Percentiles rank a stretch among this genome's conserved stretches.
Evolutionary conservation across 352 stramenopile species (phyloP).

Genomic region (Pythium phragmiticola): DNA sequence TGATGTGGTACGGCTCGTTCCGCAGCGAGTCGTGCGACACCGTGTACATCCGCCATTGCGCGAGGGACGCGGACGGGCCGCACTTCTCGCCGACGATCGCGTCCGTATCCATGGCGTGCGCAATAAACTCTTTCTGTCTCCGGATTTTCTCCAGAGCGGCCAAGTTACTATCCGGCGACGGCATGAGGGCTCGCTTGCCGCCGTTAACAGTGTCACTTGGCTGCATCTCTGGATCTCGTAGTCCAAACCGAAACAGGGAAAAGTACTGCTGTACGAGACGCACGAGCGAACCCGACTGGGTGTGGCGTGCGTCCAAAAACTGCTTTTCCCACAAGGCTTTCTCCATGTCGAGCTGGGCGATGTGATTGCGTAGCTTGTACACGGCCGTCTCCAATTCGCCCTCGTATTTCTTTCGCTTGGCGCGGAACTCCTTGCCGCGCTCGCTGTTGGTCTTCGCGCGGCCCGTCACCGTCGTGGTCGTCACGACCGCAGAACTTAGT

Average conservation of each 20-base stretch:
- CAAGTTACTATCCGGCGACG: slow-evolving; percentile 23
- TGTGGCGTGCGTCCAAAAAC: slow-evolving; percentile 21
- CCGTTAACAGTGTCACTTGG: neutral
- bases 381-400: slow-evolving; percentile 25
- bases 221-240: slow-evolving; percentile 1
- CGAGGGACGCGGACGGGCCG: slow-evolving; percentile 22
- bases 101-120: slow-evolving; percentile 20
- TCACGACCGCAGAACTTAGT: neutral
- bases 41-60: slow-evolving; percentile 33
- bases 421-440: slow-evolving; percentile 32
- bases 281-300: slow-evolving; percentile 19
- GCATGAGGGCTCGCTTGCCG: slow-evolving; percentile 18
- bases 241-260: slow-evolving; percentile 22
- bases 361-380: slow-evolving; percentile 21
- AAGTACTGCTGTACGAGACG: slow-evolving; percentile 25
- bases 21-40: slow-evolving; percentile 32
- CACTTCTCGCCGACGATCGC: slow-evolving; percentile 15
- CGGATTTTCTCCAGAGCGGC: slow-evolving; percentile 29
- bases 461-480: neutral
- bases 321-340: slow-evolving; percentile 19
- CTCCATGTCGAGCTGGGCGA: slow-evolving; percentile 19
- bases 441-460: slow-evolving; percentile 31
- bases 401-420: slow-evolving; percentile 35
- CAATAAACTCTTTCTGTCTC: slow-evolving; percentile 25
- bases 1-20: slow-evolving; percentile 36